Base-by-base conservation (phyloP, 306 rosid species). In the Cyclanthera cordifolia region DNA sequence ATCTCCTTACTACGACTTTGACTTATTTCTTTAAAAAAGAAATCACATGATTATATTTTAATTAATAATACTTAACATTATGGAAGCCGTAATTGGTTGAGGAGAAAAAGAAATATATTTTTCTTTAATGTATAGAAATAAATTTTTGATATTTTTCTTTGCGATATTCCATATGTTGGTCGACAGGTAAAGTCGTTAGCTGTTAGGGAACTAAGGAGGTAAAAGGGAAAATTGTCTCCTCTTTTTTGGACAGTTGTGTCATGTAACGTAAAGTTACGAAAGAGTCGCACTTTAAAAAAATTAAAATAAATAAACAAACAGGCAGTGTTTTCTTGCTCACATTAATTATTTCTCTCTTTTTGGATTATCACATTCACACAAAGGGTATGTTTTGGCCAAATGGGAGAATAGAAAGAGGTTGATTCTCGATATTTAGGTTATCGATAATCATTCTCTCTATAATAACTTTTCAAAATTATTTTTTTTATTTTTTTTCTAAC, bases 111-210 rank as follows among this genome's bases (percentile, higher is more conserved):
- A 1, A 25, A n/a, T n/a, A n/a, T n/a, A n/a, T n/a, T n/a, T n/a
- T n/a, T n/a, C n/a, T n/a, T n/a, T n/a, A n/a, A n/a, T n/a, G n/a
- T n/a, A n/a, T n/a, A n/a, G n/a, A n/a, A n/a, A n/a, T n/a, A 14
- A 27, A 43, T 24, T 43, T 30, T 17, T 16, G 30, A 34, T 14
- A 53, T 65, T 70, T 25, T 7, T 59, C 3, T 27, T 27, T 27
- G 10, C 59, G 34, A 23, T 19, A 49, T 59, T 69, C 70, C 55
- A 79, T 71, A 69, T 72, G 66, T 74, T 66, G 71, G 78, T 79
- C 75, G 85, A 74, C 86, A 72, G 91, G 84, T 82, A 77, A 79
- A 82, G 89, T 74, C 91, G 87, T 85, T 88, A 75, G 67, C 71
- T 66, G 83, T 82, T 75, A 24, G 70, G 70, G 53, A 52, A 4